These are phyloP conservation scores for Mucor circinelloides DNA, from an alignment of 371 early-diverging fungal genomes.

Conservation along the genomic window DNA sequence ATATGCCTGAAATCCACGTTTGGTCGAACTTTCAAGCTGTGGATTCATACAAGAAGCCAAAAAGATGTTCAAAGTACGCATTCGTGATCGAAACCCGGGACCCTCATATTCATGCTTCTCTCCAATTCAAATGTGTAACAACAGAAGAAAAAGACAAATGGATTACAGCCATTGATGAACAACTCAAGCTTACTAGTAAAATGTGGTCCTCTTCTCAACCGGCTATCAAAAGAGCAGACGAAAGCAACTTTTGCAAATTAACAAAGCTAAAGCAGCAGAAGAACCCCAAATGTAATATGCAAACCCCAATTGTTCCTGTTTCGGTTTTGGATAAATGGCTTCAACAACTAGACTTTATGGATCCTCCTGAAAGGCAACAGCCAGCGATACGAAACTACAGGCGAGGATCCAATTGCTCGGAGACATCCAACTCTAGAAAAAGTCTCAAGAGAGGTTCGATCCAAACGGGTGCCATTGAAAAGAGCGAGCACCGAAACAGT, in stretches of 20 bases:
- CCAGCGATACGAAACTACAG: not conserved
- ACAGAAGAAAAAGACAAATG: constrained; percentile 7
- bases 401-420: not conserved
- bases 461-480: not conserved
- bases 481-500: not conserved
- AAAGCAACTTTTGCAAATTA: not conserved
- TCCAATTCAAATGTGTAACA: constrained; percentile 4
- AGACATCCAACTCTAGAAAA: not conserved
- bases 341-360: not conserved
- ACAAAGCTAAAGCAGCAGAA: not conserved
- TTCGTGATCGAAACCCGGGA: constrained; percentile 5
- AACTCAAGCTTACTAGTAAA: not conserved
- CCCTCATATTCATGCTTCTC: not conserved
- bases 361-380: not conserved
- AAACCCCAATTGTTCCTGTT: not conserved
- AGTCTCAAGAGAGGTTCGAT: not conserved
- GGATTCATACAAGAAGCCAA: not conserved
- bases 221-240: not conserved
- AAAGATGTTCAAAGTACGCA: not conserved
- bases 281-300: not conserved
- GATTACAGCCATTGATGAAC: constrained; percentile 5
- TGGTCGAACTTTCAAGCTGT: constrained; percentile 4
- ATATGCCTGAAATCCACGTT: not conserved
- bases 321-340: constrained; percentile 18
- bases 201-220: constrained; percentile 8